A percentile compares a stretch with the other conserved stretches of the same genome.
Evolutionary conservation across 1,284 basidiomycete genomes (phyloP).

Genomic region (Trametes sp.): DNA sequence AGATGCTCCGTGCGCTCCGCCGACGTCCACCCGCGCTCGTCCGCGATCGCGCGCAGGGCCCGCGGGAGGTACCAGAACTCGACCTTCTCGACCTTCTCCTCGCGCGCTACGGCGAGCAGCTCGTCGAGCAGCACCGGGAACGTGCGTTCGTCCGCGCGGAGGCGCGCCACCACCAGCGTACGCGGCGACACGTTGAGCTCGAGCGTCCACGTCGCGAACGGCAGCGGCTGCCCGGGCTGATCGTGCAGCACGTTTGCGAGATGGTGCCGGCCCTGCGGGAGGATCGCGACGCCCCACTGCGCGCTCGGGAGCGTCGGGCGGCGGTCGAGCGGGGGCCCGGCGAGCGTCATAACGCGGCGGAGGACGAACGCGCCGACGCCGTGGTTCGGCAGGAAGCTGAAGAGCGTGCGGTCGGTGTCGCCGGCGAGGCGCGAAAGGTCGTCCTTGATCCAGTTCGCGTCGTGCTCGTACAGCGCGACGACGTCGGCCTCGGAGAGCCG

Average conservation of each 20-base stretch:
- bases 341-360: slow-evolving; percentile 34
- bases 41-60: slow-evolving; percentile 45
- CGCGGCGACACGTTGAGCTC: slow-evolving; percentile 46
- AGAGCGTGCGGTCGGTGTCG: slow-evolving; percentile 33
- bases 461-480: slow-evolving; percentile 32
- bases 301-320: slow-evolving; percentile 29
- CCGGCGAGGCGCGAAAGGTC: slow-evolving; percentile 27
- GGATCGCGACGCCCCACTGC: slow-evolving; percentile 52
- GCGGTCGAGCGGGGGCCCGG: slow-evolving; percentile 1
- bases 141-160: slow-evolving; percentile 47
- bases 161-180: slow-evolving; percentile 58
- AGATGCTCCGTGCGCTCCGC: slow-evolving; percentile 55
- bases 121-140: slow-evolving; percentile 51
- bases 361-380: slow-evolving; percentile 56
- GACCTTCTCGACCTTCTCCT: slow-evolving; percentile 50
- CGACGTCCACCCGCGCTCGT: slow-evolving; percentile 48
- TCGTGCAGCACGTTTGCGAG: slow-evolving; percentile 15
- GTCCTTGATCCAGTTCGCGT: slow-evolving; percentile 32
- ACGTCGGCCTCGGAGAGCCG: slow-evolving; percentile 35
- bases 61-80: slow-evolving; percentile 63
- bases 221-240: slow-evolving; percentile 3
- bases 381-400: slow-evolving; percentile 53
- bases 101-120: slow-evolving; percentile 49
- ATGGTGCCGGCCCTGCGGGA: slow-evolving; percentile 6
- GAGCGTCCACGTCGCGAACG: slow-evolving; percentile 63